Conservation (phyloP, 169 alveolate genomes). For the Plasmodium billcollinsi region DNA sequence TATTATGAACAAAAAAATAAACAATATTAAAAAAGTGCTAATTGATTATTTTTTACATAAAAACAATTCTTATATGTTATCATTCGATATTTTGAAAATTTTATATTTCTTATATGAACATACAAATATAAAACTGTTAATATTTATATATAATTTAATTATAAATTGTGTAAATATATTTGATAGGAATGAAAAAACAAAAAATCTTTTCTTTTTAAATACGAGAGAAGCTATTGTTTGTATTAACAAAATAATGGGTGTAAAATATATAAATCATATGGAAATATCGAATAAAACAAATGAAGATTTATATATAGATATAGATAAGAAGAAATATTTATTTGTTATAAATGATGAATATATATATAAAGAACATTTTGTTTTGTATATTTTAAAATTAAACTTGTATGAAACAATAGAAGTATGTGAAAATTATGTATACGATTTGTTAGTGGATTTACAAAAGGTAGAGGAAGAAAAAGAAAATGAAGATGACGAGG, state of each 20-base stretch:
- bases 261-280: not conserved
- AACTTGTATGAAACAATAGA: constrained; percentile 12
- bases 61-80: constrained; percentile 22
- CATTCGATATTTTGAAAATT: constrained; percentile 44
- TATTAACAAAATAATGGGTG: constrained; percentile 10
- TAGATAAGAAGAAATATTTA: constrained; percentile 5
- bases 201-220: too few species aligned
- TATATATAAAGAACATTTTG: constrained; percentile 56
- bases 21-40: constrained; percentile 19
- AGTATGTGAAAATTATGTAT: constrained; percentile 9
- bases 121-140: constrained; percentile 11
- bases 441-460: constrained; percentile 5
- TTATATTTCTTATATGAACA: constrained; percentile 39
- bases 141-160: constrained; percentile 47
- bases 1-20: constrained; percentile 6
- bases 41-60: constrained; percentile 23
- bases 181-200: too few species aligned
- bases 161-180: constrained; percentile 14
- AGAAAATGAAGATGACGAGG: too few species aligned
- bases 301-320: not conserved
- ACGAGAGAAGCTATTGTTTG: constrained; percentile 27
- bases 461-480: not conserved
- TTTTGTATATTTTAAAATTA: constrained; percentile 29
- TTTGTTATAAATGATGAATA: constrained; percentile 26
- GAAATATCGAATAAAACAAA: too few species aligned